Conservation (phyloP, 768 basidiomycete species). For the Mycena rosella region DNA sequence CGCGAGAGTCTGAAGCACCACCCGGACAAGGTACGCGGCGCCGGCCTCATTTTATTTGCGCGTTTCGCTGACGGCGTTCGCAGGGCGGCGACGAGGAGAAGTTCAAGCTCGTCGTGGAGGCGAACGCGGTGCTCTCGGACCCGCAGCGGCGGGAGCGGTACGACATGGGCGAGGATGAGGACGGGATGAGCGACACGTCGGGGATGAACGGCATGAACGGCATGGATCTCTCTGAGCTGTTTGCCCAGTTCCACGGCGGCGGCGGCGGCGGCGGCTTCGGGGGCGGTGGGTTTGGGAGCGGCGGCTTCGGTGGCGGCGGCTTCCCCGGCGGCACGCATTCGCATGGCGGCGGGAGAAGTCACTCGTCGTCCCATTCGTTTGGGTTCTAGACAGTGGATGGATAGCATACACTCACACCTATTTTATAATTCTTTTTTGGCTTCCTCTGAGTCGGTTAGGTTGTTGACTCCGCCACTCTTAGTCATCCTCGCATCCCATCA, state of each 20-base stretch:
- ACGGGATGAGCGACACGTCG: slow-evolving; percentile 65
- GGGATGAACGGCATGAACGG: slow-evolving; percentile 61
- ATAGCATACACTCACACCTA: background rate
- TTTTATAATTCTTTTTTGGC: slow-evolving; percentile 10
- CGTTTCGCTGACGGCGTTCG: background rate
- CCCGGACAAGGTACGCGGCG: slow-evolving; percentile 76
- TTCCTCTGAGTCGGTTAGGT: too few species aligned
- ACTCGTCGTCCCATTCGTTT: slow-evolving; percentile 16
- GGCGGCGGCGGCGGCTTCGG: slow-evolving; percentile 41
- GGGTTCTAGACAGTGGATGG: slow-evolving; percentile 20
- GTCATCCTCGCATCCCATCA: too few species aligned
- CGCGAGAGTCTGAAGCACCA: slow-evolving; percentile 88
- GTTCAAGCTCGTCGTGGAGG: slow-evolving; percentile 92
- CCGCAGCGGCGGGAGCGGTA: slow-evolving; percentile 79
- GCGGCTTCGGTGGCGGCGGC: slow-evolving; percentile 27
- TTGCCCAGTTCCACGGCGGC: slow-evolving; percentile 67
- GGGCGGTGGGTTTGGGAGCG: slow-evolving; percentile 36
- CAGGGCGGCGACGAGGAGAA: slow-evolving; percentile 96
- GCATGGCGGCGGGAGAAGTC: slow-evolving; percentile 23
- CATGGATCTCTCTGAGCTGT: slow-evolving; percentile 72
- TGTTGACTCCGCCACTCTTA: too few species aligned
- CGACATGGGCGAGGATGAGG: slow-evolving; percentile 87
- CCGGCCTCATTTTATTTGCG: background rate
- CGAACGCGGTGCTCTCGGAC: slow-evolving; percentile 86
- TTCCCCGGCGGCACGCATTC: slow-evolving; percentile 18